Conservation (phyloP, 2,329 filamentous ascomycete genomes). For the Neurospora sp. region DNA sequence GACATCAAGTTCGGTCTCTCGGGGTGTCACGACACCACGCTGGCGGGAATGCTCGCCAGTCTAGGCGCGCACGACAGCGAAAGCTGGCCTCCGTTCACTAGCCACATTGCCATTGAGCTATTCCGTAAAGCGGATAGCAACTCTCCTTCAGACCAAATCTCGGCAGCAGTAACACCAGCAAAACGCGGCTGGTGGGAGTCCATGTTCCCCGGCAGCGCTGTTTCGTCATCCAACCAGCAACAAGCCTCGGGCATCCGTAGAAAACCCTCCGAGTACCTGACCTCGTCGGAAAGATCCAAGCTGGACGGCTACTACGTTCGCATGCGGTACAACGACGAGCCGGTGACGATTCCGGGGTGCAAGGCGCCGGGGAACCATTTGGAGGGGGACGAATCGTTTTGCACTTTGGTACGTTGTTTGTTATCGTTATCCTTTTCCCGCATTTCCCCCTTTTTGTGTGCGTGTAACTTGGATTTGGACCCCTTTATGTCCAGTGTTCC, state of each 20-base stretch:
- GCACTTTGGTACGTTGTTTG: conserved; percentile 59
- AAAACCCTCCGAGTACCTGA: conserved; percentile 46
- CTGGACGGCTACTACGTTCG: conserved; percentile 78
- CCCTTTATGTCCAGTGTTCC: too few species aligned
- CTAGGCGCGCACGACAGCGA: conserved; percentile 66
- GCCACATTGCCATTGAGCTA: conserved; percentile 82
- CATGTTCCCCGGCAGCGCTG: conserved; percentile 21
- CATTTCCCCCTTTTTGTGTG: too few species aligned
- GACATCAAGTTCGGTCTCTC: conserved; percentile 65
- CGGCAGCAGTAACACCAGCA: conserved; percentile 15
- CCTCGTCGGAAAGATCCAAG: conserved; percentile 43
- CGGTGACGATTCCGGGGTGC: conserved; percentile 77
- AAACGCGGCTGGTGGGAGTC: conserved; percentile 25
- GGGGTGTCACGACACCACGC: conserved; percentile 89
- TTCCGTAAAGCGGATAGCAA: conserved; percentile 48
- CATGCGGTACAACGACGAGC: conserved; percentile 79
- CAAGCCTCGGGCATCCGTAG: conserved; percentile 43
- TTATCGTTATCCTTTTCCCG: too few species aligned
- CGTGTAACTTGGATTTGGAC: too few species aligned
- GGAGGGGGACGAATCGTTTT: conserved; percentile 78
- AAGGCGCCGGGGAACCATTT: conserved; percentile 68
- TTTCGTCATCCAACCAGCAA: conserved; percentile 20
- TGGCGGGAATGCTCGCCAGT: conserved; percentile 68
- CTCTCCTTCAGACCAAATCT: conserved; percentile 1
- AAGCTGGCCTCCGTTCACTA: conserved; percentile 88